Evolutionary conservation across 768 basidiomycete species (phyloP), one percentile per base, ranked within the genome.

Genomic region (Lentinula aciculospora): DNA sequence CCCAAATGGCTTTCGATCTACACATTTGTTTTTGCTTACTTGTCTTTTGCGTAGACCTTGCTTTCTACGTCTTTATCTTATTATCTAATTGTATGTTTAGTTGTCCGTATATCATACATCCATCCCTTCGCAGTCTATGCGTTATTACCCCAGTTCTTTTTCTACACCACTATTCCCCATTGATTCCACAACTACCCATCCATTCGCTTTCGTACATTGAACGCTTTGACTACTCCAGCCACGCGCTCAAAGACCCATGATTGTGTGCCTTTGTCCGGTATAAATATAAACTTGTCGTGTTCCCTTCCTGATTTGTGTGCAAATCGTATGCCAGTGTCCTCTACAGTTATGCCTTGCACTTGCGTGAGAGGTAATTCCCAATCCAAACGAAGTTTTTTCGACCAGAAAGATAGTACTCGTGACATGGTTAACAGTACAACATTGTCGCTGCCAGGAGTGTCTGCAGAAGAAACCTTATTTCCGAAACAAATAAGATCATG

Each of bases 311-410:
- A 74, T 65, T 89, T 95, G 70, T 94, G 84, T 13, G 88, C 82
- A 66, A 94, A 90, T 17, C 89, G 82, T 66, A 99, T 92, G 1
- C 95, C 95, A 15, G 85, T 92, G 65, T 94, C 88, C 67, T 98
- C 95, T 27, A 92, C 85, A 3, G 86, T 89, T 45, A 98, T 84
- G 17, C 91, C 92, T 69, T 91, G 86, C 3, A 98, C 83, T 62
- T 92, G 86, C 19, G 82, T 83, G 68, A 98, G 85, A 0, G 94
- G 87, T 13, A 98, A 74, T 62, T 98, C 94, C 96, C 95, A 99
- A 40, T 89, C 86, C 4, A 96, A 81, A 32, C 83, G 83, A 36
- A 98, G 81, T 67, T 82, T 92, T 68, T 82, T 88, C 10, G 92
- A 88, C 81, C 87, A 87, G 69, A 98, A 92, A 10, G 88, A 86